Evolutionary conservation across 768 basidiomycete genomes (phyloP), one percentile per base, ranked within the genome.

Genomic region (Phlebiopsis flavidoalba): DNA sequence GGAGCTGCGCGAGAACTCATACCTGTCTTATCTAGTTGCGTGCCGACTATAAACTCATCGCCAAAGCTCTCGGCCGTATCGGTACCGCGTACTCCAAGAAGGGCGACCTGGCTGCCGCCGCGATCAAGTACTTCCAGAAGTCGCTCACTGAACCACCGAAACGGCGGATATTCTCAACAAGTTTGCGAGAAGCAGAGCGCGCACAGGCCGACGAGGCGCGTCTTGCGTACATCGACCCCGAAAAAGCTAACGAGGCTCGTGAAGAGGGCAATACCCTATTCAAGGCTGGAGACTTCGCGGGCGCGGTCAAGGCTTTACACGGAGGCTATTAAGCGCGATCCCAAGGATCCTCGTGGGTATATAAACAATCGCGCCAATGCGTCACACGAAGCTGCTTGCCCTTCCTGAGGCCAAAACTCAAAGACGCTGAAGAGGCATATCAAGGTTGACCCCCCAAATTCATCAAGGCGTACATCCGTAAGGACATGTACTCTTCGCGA

Each of bases 331-430:
- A 98, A 98, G 78, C 89, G 97, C 53, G 88, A 93, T 68, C 96
- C 97, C 46, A 72, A 75, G 40, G 97, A 99, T 70, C 83, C 96
- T 14, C 82, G 89, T 64, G 95, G 92, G 8, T 99, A 98, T 79
- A n/a, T n/a, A n/a, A 98, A 96, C 74, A 99, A 99, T 78, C 89
- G 97, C 53, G 94, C 97, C n/a, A 89, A 94, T 31, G 95, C 94
- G 22, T 98, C n/a, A 97, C 77, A 93, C 89, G 76, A 98, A 98
- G 78, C 85, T 99, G 45, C 83, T 83, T 47, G 97, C 97, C 1
- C 75, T 98, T 33, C 91, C 95, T 11, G 97, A 99, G 73, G 97
- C 95, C n/a, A n/a, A n/a, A n/a, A 1, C 81, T 98, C 70, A 98
- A 98, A 75, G 97, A 99, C 69, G 93, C 87, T 43, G 85, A 99